These are phyloP conservation scores for Ophiosphaerella herpotricha DNA, from an alignment of 2,329 filamentous ascomycete genomes.

Conservation along the genomic window DNA sequence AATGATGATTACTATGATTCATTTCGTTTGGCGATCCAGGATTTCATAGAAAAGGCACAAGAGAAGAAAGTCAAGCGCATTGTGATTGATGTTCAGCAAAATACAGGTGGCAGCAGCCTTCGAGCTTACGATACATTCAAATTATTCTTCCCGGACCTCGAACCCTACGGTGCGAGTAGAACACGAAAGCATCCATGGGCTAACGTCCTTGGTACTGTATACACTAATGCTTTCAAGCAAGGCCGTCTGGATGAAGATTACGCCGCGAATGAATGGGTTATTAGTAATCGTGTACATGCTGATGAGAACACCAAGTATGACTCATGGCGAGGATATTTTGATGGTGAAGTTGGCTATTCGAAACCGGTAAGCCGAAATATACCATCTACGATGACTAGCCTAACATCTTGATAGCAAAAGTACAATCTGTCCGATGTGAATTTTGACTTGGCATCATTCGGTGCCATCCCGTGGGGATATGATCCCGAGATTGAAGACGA, in stretches of 20 bases:
- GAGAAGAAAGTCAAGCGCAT: conserved; percentile 56
- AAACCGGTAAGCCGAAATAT: conserved; percentile 14
- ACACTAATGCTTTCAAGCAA: conserved; percentile 6
- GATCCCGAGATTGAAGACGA: too few species aligned
- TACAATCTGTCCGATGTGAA: background rate
- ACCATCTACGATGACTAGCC: background rate
- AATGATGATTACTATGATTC: background rate
- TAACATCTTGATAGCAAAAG: conserved; percentile 2
- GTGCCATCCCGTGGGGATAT: background rate
- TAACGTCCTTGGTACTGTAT: conserved; percentile 18
- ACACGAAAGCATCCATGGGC: conserved; percentile 47
- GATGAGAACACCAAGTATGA: conserved; percentile 38
- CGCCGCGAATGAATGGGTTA: conserved; percentile 21
- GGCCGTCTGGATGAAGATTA: conserved; percentile 6
- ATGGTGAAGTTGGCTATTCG: conserved; percentile 43
- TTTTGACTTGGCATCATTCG: conserved; percentile 1
- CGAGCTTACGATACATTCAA: conserved; percentile 49
- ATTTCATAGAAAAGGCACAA: conserved; percentile 53
- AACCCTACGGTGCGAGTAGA: conserved; percentile 49
- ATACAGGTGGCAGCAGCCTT: conserved; percentile 57
- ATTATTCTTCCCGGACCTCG: conserved; percentile 53
- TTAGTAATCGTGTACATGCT: conserved; percentile 17
- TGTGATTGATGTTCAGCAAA: conserved; percentile 65
- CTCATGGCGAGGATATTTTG: conserved; percentile 48
- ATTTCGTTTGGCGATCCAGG: conserved; percentile 32